A percentile compares a stretch with the other conserved stretches of the same genome.
phyloP scores from a whole-genome alignment of 1,139 yeast species.

The Geotrichum restrictum region DNA sequence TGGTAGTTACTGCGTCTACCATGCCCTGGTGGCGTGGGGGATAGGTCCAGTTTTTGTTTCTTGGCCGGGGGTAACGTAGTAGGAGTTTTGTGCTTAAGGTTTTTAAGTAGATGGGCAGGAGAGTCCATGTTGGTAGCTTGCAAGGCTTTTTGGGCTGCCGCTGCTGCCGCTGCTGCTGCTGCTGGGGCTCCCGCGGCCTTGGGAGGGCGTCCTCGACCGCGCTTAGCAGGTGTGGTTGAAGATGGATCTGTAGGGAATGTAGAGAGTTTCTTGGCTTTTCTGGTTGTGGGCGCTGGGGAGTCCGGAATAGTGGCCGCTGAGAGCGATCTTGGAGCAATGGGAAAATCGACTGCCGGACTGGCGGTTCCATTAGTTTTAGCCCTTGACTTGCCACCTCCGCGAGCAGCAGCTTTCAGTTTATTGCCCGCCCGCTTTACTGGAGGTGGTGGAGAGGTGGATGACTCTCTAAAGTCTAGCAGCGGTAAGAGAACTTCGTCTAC shows the following conservation, averaged over 20 bases:
- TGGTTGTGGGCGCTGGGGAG: conserved; percentile 2
- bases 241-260: conserved; percentile 11
- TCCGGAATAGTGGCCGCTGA: conserved; percentile 12
- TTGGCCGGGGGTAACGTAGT: conserved; percentile 14
- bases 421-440: conserved; percentile 30
- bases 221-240: conserved; percentile 15
- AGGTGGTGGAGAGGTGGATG: conserved; percentile 38
- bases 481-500: conserved; percentile 65
- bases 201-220: conserved; percentile 23
- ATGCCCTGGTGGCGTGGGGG: conserved; percentile 21
- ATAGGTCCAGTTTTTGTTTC: conserved; percentile 23
- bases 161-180: conserved; percentile 26
- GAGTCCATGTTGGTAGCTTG: conserved; percentile 13
- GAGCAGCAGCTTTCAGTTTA: neutral
- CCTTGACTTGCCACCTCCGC: conserved; percentile 18
- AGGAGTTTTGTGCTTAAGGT: conserved; percentile 4
- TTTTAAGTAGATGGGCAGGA: conserved; percentile 19
- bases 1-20: neutral
- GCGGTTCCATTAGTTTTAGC: conserved; percentile 7
- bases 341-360: conserved; percentile 18
- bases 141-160: conserved; percentile 13
- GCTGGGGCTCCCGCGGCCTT: conserved; percentile 21
- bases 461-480: conserved; percentile 49
- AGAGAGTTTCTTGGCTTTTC: conserved; percentile 14
- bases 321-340: conserved; percentile 10